Base-by-base conservation (phyloP, 495 filamentous ascomycete species). In the Penicillium manginii region DNA sequence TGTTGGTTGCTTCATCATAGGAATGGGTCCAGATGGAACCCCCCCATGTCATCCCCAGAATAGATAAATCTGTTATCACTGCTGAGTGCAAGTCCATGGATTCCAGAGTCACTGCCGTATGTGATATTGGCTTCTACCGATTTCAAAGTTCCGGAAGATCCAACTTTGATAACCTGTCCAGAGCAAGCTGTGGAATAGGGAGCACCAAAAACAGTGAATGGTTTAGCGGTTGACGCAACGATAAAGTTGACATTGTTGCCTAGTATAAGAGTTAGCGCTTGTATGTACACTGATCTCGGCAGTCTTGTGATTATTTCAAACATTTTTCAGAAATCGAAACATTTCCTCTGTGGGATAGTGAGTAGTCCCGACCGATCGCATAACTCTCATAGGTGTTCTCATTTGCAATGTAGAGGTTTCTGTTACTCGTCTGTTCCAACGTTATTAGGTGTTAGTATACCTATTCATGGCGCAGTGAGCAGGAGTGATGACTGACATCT, bases 231-330 rank as follows among this genome's bases (percentile, higher is more conserved):
- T 26, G 46, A 23, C 4, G 46, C 19, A 15, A 49, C 23, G 9
- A 49, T 49, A 17, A 14, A 49, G 18, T 49, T 49, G 46, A 31
- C 46, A 15, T 31, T 49, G 21, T 49, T 21, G 19, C 46, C 46
- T 49, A n/a, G n/a, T n/a, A 4, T 17, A 26, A 23, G 17, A 26
- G 40, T 43, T 18, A 19, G n/a, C 7, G 8, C 18, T 19, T 43
- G 23, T n/a, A n/a, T 2, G 19, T 21, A 9, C 4, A 19, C 11
- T 6, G 33, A 37, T n/a, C n/a, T n/a, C n/a, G n/a, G n/a, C n/a
- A n/a, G 14, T 11, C 33, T 12, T 14, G 33, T 2, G 21, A 31
- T 49, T 17, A 29, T 26, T 22, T 19, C 46, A 9, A 22, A 49
- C 23, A 49, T 10, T 19, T 49, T 49, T 49, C 46, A 2, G 21